Evolutionary conservation across 2,329 filamentous ascomycete species (phyloP).

Genomic region (Rhynchosporium graminicola): DNA sequence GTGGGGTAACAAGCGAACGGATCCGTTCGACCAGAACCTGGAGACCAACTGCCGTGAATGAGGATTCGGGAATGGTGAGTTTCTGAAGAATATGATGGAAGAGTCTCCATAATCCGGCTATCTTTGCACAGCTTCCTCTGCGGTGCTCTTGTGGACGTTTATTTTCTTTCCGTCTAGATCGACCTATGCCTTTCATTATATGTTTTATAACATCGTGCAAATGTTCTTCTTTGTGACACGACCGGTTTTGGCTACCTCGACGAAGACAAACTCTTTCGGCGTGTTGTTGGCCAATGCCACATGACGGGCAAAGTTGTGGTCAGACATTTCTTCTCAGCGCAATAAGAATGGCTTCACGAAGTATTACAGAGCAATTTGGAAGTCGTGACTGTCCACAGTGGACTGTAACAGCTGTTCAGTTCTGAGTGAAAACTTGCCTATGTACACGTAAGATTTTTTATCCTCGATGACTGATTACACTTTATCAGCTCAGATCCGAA

Average conservation of each 20-base stretch:
- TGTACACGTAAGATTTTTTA: not conserved
- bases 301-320: not conserved
- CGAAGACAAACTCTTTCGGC: not conserved
- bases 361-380: not conserved
- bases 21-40: slow-evolving; percentile 1
- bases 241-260: slow-evolving; percentile 9
- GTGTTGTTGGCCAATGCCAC: not conserved
- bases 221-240: not conserved
- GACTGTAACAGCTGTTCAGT: not conserved
- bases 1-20: slow-evolving; percentile 13
- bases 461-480: not conserved
- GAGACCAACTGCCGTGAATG: not conserved
- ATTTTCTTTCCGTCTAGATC: not conserved
- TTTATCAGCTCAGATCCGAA: not conserved
- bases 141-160: not conserved
- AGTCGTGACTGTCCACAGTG: not conserved
- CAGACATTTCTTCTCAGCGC: not conserved
- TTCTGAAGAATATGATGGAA: not conserved
- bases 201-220: slow-evolving; percentile 14
- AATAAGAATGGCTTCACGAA: not conserved
- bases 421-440: not conserved
- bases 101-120: not conserved
- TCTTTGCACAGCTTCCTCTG: not conserved
- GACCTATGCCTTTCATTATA: slow-evolving; percentile 14
- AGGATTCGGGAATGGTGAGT: not conserved